phyloP scores from a whole-genome alignment of 169 alveolate species.

The Plasmodium inui region DNA sequence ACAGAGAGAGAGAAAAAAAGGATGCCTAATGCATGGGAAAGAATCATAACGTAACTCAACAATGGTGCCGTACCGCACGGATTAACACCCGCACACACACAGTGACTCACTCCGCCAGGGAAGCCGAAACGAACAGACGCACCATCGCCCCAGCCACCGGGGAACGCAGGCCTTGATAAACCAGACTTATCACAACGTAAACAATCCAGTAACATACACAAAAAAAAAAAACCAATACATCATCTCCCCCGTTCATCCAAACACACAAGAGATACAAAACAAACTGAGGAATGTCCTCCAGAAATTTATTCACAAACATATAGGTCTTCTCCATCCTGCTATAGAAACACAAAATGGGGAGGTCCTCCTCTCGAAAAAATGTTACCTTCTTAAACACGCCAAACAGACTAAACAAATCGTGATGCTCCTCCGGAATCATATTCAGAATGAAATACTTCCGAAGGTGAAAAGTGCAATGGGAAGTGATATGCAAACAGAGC shows the following conservation, averaged over 20 bases:
- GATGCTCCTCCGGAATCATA: constrained; percentile 17
- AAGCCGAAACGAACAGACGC: constrained; percentile 1
- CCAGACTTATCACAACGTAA: background rate
- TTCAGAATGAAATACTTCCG: constrained; percentile 31
- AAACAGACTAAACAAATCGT: constrained; percentile 26
- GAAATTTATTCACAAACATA: constrained; percentile 32
- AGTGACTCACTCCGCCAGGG: constrained; percentile 2
- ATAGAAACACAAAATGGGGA: constrained; percentile 5
- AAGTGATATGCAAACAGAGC: constrained; percentile 11
- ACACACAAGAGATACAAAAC: constrained; percentile 4
- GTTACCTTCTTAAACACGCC: constrained; percentile 25
- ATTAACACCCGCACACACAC: too few species aligned
- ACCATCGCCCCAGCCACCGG: background rate
- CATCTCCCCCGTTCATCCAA: constrained; percentile 27
- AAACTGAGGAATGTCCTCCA: constrained; percentile 61
- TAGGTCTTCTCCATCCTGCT: constrained; percentile 31
- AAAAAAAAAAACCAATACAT: background rate
- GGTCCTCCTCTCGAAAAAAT: background rate
- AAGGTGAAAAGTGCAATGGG: constrained; percentile 22
- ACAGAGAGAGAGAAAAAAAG: background rate
- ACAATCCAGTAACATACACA: constrained; percentile 3
- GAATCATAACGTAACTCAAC: background rate
- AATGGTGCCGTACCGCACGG: background rate
- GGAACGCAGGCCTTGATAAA: background rate
- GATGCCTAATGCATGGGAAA: too few species aligned